Base-by-base conservation (phyloP, 192 early-diverging fungal genomes). In the Mortierella antarctica region DNA sequence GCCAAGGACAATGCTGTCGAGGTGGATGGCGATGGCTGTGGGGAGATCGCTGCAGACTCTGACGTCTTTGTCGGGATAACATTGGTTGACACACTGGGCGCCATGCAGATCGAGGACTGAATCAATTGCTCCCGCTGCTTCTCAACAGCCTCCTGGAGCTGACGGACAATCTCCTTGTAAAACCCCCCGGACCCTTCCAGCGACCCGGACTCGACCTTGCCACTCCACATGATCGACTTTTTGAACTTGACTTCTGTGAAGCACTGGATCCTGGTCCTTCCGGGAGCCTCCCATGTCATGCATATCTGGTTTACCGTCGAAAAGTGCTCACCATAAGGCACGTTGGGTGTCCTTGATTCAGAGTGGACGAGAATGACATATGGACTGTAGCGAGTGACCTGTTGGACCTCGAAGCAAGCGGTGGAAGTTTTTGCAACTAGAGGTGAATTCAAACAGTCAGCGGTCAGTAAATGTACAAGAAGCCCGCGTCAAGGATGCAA, bases 191-290 rank as follows among this genome's bases (percentile, higher is more conserved):
- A 65, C 5, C 62, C 59, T 18, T 77, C 67, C 18, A 77, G 39
- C 12, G 67, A 56, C 2, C 59, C 52, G 17, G 74, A 42, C 40
- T 77, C 74, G 5, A 77, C 44, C 23, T 42, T 70, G 21, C 62
- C 48, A 17, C 67, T 55, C 67, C 62, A 67, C 21, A 77, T 7
- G 56, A 70, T 65, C 18, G 61, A 65, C 20, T 70, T 77, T 39
- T 70, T 57, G 62, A 77, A 77, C 44, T 50, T 55, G 39, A 70
- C 67, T 31, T 77, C 65, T 6, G 67, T 59, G 23, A 70, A 70
- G 13, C 74, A 77, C 18, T 70, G 62, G 18, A 77, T 70, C 46
- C 67, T 57, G 7, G 74, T 77, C 21, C 61, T 70, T n/a, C 74
- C 67, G 12, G 62, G 50, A 2, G 74, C 45, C 7, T 70, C 74